Conservation (phyloP, 2,329 filamentous ascomycete genomes). For the Neonectria coccinea region DNA sequence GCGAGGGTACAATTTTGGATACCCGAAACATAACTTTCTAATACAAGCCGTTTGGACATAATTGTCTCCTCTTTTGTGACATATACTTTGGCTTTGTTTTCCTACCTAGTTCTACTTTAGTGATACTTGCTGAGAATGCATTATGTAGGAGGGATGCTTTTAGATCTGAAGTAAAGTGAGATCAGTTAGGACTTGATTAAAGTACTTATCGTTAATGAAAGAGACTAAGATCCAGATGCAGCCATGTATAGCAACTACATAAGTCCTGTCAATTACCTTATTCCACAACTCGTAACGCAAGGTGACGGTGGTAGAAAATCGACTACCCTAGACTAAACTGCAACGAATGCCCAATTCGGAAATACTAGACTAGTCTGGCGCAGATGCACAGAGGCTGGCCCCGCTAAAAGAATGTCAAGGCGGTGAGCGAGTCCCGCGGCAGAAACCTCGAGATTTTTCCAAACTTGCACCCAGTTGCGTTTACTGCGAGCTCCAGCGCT, state of each 20-base stretch:
- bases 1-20: conserved; percentile 7
- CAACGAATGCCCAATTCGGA: neutral
- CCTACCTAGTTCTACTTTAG: no score
- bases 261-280: neutral
- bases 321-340: conserved; percentile 2
- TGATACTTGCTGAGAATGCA: no score
- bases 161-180: no score
- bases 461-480: conserved; percentile 36
- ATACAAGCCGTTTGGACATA: conserved; percentile 37
- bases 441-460: conserved; percentile 50
- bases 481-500: conserved; percentile 3
- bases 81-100: no score
- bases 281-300: neutral
- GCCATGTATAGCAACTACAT: neutral
- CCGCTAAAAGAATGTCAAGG: conserved; percentile 46
- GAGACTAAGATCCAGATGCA: no score
- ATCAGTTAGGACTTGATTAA: no score
- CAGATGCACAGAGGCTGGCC: conserved; percentile 2
- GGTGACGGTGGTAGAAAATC: neutral
- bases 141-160: no score
- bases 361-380: neutral
- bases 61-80: neutral
- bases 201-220: no score
- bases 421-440: conserved; percentile 44
- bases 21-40: conserved; percentile 31